Base-by-base conservation (phyloP, 106 monocot species). In the Allium fistulosum region DNA sequence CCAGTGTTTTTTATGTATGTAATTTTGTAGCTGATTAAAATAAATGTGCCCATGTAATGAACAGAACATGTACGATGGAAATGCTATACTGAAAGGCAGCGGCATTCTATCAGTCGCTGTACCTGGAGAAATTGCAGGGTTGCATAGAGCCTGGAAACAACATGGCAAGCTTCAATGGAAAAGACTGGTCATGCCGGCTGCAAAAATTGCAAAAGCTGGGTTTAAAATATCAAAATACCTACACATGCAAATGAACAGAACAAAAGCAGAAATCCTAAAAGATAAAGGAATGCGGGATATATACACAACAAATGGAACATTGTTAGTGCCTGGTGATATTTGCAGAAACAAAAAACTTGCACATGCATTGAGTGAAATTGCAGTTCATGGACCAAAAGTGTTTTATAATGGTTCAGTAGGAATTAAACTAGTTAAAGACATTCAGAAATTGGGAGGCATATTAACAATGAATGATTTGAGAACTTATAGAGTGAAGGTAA, bases 121-220 rank as follows among this genome's bases (percentile, higher is more conserved):
- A 59, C 96, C 96, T 22, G 88, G 82, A 14, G 86, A 92, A 63
- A n/a, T 97, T 66, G 88, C 86, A 16, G 96, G 96, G 16, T 83
- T 97, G 11, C 80, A 92, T 58, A 67, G 77, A 26, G 88, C 86
- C 7, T 97, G 96, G 96, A 92, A 76, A 59, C 83, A 78, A 16
- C 75, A 97, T 52, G 96, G 96, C 17, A 97, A 79, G 77, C 88
- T 97, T 51, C 88, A 88, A 11, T 97, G 96, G 96, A 81, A 79
- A 66, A 66, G 80, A 45, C 72, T 97, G 6, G 80, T 97, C 5
- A 62, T 12, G 22, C 96, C 96, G 10, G 88, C 92, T 13, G 76
- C 66, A 66, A 61, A 22, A 2, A 53, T 97, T 9, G 92, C 96
- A 51, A 75, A 63, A 47, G 67, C n/a, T 10, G 96, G 88, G 45